Evolutionary conservation across 2,329 filamentous ascomycete genomes (phyloP).

Genomic region (Dendryphion nanum): DNA sequence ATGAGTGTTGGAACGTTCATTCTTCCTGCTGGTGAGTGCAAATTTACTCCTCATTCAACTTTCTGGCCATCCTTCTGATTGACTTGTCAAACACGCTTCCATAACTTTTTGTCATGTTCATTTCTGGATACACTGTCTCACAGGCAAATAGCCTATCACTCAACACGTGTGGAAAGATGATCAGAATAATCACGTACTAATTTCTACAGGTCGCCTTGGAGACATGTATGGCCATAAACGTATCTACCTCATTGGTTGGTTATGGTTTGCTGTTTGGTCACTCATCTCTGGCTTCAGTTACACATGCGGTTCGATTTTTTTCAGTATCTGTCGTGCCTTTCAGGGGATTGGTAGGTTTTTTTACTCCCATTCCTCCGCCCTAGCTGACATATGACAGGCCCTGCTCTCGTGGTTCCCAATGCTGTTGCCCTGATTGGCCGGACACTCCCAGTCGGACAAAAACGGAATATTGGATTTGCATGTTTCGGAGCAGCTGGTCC

Average conservation of each 20-base stretch:
- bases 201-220: slow-evolving; percentile 45
- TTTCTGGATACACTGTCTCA: too few relatives aligned
- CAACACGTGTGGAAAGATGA: too few relatives aligned
- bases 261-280: slow-evolving; percentile 50
- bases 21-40: slow-evolving; percentile 39
- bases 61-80: too few relatives aligned
- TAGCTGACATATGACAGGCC: slow-evolving; percentile 48
- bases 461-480: slow-evolving; percentile 60
- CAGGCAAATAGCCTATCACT: too few relatives aligned
- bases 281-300: slow-evolving; percentile 46
- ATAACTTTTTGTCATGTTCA: too few relatives aligned
- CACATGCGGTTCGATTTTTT: slow-evolving; percentile 29
- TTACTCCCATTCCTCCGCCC: background rate
- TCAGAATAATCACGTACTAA: background rate
- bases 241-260: slow-evolving; percentile 49
- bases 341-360: slow-evolving; percentile 42
- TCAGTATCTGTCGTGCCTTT: slow-evolving; percentile 34
- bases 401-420: slow-evolving; percentile 63
- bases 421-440: slow-evolving; percentile 61
- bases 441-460: slow-evolving; percentile 54
- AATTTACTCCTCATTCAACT: too few relatives aligned
- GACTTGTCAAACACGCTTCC: too few relatives aligned
- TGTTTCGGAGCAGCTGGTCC: slow-evolving; percentile 51
- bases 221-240: slow-evolving; percentile 51
- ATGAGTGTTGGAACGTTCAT: slow-evolving; percentile 53